Evolutionary conservation across 345 rosid species (phyloP).

Genomic region (Abelmoschus esculentus): DNA sequence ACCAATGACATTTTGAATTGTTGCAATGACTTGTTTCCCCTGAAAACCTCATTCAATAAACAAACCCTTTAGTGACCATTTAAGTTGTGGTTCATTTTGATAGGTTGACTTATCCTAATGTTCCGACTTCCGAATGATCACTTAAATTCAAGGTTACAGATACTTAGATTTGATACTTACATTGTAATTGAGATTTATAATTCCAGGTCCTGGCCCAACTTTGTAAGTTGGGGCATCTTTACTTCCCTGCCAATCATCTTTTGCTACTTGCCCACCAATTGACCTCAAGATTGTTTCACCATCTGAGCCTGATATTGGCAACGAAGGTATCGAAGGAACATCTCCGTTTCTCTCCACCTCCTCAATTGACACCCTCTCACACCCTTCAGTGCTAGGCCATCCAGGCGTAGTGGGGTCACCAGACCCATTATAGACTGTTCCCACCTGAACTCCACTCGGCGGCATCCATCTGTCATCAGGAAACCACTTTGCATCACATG

Average conservation of each 20-base stretch:
- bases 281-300: constrained; percentile 59
- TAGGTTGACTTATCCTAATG: not conserved
- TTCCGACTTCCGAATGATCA: not conserved
- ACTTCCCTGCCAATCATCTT: constrained; percentile 61
- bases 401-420: constrained; percentile 88
- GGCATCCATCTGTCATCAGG: constrained; percentile 57
- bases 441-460: constrained; percentile 83
- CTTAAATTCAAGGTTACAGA: not conserved
- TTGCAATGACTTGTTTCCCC: constrained; percentile 52
- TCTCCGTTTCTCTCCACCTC: constrained; percentile 46
- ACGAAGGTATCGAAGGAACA: constrained; percentile 59
- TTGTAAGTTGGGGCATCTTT: constrained; percentile 43
- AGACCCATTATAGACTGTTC: constrained; percentile 44
- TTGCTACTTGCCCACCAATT: constrained; percentile 40
- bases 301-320: constrained; percentile 63
- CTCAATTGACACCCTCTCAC: constrained; percentile 62
- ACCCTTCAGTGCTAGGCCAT: constrained; percentile 62
- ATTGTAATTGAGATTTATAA: constrained; percentile 50
- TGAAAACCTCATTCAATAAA: constrained; percentile 21
- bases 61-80: not conserved
- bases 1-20: constrained; percentile 76
- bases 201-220: constrained; percentile 77
- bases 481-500: constrained; percentile 42
- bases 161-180: constrained; percentile 41
- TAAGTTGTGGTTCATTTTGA: not conserved